Evolutionary conservation across 805 yeast genomes (phyloP).

Genomic region (Yarrowia yakushimensis): DNA sequence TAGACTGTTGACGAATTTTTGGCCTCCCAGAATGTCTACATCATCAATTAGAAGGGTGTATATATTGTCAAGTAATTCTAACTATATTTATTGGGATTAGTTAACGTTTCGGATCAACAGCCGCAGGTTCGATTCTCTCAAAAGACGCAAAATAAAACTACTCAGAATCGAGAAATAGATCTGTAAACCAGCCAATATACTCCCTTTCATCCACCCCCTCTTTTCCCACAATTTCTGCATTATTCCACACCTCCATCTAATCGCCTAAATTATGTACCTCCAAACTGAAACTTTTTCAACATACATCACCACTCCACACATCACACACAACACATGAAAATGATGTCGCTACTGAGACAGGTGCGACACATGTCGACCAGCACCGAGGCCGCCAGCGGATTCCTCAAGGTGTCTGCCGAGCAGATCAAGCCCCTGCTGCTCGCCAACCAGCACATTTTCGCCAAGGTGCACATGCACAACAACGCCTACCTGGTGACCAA

Average conservation of each 20-base stretch:
- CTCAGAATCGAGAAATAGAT: no score
- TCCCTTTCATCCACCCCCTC: neutral
- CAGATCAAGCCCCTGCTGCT: slow-evolving; percentile 17
- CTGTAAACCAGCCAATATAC: no score
- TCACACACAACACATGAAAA: neutral
- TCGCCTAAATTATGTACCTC: neutral
- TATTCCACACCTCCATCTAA: neutral
- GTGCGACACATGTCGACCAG: slow-evolving; percentile 12
- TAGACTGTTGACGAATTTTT: no score
- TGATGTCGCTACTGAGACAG: slow-evolving; percentile 21
- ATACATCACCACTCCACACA: slow-evolving; percentile 5
- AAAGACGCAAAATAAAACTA: no score
- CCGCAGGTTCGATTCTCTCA: no score
- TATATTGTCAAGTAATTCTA: no score
- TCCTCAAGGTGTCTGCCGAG: slow-evolving; percentile 21
- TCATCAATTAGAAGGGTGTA: no score
- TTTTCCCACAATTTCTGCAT: neutral
- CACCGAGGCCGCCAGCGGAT: neutral
- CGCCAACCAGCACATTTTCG: slow-evolving; percentile 19
- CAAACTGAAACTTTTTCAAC: slow-evolving; percentile 2
- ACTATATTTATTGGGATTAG: no score
- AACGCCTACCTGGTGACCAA: slow-evolving; percentile 84
- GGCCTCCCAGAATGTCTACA: no score
- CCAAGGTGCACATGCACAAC: slow-evolving; percentile 63
- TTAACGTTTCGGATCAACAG: no score